Conservation (phyloP, 2,329 filamentous ascomycete genomes). For the Beauveria rudraprayagi region DNA sequence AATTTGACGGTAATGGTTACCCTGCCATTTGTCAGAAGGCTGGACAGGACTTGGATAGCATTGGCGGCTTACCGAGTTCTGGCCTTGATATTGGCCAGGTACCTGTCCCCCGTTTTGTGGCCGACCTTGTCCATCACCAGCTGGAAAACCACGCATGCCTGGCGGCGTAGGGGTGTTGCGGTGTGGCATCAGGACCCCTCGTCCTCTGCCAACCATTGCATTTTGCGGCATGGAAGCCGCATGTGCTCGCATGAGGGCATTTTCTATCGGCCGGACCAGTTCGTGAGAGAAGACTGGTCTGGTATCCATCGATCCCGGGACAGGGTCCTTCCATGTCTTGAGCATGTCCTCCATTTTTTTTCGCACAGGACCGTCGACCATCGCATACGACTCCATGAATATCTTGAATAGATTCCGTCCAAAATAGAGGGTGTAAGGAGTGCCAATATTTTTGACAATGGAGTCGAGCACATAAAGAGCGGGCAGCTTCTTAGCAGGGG, state of each 20-base stretch:
- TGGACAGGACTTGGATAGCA: neutral
- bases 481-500: constrained; percentile 82
- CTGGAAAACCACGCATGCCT: constrained; percentile 23
- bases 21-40: constrained; percentile 14
- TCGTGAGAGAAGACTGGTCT: constrained; percentile 85
- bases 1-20: constrained; percentile 23
- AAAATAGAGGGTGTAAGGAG: constrained; percentile 92
- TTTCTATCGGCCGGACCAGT: constrained; percentile 84
- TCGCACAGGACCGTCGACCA: constrained; percentile 75
- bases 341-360: constrained; percentile 96
- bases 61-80: neutral
- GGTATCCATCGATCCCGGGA: constrained; percentile 87
- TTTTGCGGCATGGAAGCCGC: constrained; percentile 50
- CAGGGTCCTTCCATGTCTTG: constrained; percentile 95
- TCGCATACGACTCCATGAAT: constrained; percentile 92
- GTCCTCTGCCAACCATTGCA: constrained; percentile 36
- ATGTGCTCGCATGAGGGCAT: constrained; percentile 77
- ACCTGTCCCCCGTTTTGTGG: constrained; percentile 26
- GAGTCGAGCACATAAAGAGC: constrained; percentile 98
- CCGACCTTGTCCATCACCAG: constrained; percentile 20
- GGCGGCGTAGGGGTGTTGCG: constrained; percentile 71
- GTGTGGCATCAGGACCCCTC: constrained; percentile 49
- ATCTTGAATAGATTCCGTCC: constrained; percentile 85
- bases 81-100: constrained; percentile 14
- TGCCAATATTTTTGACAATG: constrained; percentile 97